phyloP scores from a whole-genome alignment of 805 yeast genomes.

The Starmera quercuum region DNA sequence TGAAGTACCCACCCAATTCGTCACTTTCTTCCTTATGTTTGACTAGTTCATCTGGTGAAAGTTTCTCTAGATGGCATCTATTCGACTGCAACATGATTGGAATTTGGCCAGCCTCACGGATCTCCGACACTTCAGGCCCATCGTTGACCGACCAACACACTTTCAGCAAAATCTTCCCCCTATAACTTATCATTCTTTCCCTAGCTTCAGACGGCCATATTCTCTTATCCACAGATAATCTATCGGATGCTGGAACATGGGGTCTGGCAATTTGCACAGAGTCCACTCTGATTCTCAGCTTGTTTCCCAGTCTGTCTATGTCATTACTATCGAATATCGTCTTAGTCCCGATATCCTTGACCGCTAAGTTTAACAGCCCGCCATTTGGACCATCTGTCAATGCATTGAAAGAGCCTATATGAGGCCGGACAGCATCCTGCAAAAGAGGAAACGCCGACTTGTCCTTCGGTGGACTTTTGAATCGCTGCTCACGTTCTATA shows the following conservation, averaged over 20 bases:
- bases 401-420: constrained; percentile 93
- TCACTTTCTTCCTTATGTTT: constrained; percentile 81
- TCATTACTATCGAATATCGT: constrained; percentile 79
- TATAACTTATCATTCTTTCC: constrained; percentile 80
- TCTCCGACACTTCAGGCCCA: constrained; percentile 73
- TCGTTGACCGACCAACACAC: constrained; percentile 83
- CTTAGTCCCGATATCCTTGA: constrained; percentile 80
- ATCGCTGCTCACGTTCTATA: constrained; percentile 79
- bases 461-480: constrained; percentile 84
- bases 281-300: constrained; percentile 76
- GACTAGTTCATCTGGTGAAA: constrained; percentile 80
- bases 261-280: constrained; percentile 86
- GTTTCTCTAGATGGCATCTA: constrained; percentile 81
- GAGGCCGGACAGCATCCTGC: constrained; percentile 88
- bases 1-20: constrained; percentile 94
- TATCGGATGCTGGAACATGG: constrained; percentile 60
- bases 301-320: constrained; percentile 70
- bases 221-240: constrained; percentile 67
- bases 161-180: constrained; percentile 70
- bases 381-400: constrained; percentile 83
- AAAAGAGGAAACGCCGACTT: constrained; percentile 75
- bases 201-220: constrained; percentile 83
- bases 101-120: constrained; percentile 84
- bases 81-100: constrained; percentile 90
- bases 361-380: constrained; percentile 79